A percentile compares a stretch with the other conserved stretches of the same genome.
Evolutionary conservation across 106 monocot genomes (phyloP).

Genomic region (Triglochin maritima): DNA sequence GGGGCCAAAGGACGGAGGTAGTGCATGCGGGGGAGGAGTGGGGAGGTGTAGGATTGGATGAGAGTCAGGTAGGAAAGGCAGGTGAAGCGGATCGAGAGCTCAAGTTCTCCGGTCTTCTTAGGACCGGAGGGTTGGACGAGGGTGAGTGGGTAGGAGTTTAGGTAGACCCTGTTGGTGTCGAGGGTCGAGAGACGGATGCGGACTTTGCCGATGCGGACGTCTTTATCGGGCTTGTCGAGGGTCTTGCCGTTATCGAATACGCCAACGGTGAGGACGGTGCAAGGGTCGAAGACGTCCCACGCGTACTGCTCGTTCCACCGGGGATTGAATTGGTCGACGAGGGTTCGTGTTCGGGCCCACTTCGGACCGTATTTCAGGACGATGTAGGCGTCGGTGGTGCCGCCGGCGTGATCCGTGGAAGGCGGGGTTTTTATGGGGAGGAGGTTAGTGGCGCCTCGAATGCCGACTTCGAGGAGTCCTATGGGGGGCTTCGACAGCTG

Average conservation of each 20-base stretch:
- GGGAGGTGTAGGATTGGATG: conserved; percentile 61
- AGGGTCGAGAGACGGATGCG: conserved; percentile 85
- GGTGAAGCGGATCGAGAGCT: conserved; percentile 71
- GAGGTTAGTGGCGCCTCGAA: conserved; percentile 59
- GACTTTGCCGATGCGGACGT: conserved; percentile 66
- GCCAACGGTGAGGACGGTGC: conserved; percentile 80
- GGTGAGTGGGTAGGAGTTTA: conserved; percentile 50
- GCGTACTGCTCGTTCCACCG: conserved; percentile 95
- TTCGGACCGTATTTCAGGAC: conserved; percentile 87
- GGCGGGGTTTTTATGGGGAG: conserved; percentile 56
- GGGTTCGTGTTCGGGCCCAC: conserved; percentile 84
- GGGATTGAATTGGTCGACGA: conserved; percentile 77
- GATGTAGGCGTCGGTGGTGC: conserved; percentile 71
- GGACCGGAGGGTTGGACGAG: conserved; percentile 53
- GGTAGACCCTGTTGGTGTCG: conserved; percentile 56
- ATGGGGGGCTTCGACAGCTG: conserved; percentile 67
- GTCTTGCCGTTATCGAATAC: conserved; percentile 68
- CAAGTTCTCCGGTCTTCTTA: conserved; percentile 89
- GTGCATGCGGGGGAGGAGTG: conserved; percentile 87
- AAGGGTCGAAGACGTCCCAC: conserved; percentile 95
- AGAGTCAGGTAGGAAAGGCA: conserved; percentile 59
- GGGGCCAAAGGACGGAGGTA: conserved; percentile 63
- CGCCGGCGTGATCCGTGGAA: conserved; percentile 20
- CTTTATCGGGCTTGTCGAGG: conserved; percentile 13
- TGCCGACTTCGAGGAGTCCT: conserved; percentile 58